Conservation (phyloP, 2,329 filamentous ascomycete species). For the Sclerotinia nivalis region DNA sequence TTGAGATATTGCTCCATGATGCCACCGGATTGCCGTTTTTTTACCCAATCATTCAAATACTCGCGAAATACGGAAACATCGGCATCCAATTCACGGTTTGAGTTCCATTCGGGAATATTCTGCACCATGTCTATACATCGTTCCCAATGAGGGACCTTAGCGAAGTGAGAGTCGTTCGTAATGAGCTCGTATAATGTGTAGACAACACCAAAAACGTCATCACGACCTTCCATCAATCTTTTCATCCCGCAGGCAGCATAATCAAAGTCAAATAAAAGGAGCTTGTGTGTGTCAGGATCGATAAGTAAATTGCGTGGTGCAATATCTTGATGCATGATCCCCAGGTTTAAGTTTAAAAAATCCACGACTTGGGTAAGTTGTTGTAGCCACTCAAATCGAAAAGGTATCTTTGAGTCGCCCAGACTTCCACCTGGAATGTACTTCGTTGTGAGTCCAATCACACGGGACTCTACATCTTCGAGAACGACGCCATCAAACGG, state of each 20-base stretch:
- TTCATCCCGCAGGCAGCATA: constrained; percentile 22
- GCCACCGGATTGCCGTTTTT: neutral
- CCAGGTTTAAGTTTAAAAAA: constrained; percentile 44
- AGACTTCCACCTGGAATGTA: neutral
- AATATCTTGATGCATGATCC: constrained; percentile 46
- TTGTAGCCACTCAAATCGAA: constrained; percentile 43
- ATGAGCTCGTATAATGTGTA: constrained; percentile 32
- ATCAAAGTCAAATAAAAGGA: constrained; percentile 45
- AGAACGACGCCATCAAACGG: neutral
- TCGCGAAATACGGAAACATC: neutral
- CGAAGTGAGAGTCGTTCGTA: constrained; percentile 26
- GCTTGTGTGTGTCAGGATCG: constrained; percentile 40
- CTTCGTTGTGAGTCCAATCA: neutral
- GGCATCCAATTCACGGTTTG: constrained; percentile 24
- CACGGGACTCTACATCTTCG: constrained; percentile 6
- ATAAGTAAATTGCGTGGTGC: constrained; percentile 44
- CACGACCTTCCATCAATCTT: constrained; percentile 21
- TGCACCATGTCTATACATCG: constrained; percentile 29
- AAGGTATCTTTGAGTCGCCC: constrained; percentile 33
- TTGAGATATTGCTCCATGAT: neutral
- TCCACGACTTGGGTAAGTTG: constrained; percentile 45
- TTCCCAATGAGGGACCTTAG: constrained; percentile 20
- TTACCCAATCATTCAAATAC: neutral
- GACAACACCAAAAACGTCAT: constrained; percentile 38
- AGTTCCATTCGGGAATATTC: constrained; percentile 32